These are phyloP conservation scores for Garcia nutans DNA, from an alignment of 345 rosid species.

Conservation along the genomic window DNA sequence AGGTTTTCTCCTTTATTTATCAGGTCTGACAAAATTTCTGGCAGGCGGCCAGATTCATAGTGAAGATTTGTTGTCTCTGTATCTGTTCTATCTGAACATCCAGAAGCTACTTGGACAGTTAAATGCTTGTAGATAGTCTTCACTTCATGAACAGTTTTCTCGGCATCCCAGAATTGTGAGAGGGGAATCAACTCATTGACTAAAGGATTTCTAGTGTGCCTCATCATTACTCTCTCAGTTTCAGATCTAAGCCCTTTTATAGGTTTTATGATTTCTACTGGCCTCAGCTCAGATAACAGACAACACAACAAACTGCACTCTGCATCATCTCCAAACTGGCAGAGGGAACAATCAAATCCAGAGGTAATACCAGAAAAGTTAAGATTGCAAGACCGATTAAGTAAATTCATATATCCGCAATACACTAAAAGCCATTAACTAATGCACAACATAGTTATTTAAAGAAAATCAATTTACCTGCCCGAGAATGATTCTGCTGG, in stretches of 20 bases:
- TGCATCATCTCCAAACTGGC: slow-evolving; percentile 76
- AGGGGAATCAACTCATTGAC: slow-evolving; percentile 77
- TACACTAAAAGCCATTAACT: neutral
- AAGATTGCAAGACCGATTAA: neutral
- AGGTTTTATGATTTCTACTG: slow-evolving; percentile 93
- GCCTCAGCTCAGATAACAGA: slow-evolving; percentile 80
- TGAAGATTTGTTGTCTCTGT: slow-evolving; percentile 26
- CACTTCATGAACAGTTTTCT: slow-evolving; percentile 67
- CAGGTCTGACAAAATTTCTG: slow-evolving; percentile 54
- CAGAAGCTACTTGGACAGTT: slow-evolving; percentile 40
- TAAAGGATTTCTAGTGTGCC: slow-evolving; percentile 86
- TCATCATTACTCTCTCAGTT: slow-evolving; percentile 67
- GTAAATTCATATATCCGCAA: neutral
- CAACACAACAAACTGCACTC: slow-evolving; percentile 78
- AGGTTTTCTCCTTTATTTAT: slow-evolving; percentile 49
- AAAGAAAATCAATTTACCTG: slow-evolving; percentile 49
- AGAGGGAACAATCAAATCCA: slow-evolving; percentile 14
- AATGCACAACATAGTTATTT: neutral
- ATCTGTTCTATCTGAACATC: slow-evolving; percentile 33
- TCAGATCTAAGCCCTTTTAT: slow-evolving; percentile 61
- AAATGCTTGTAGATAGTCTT: slow-evolving; percentile 46
- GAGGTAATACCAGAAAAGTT: neutral
- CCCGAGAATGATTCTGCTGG: slow-evolving; percentile 79
- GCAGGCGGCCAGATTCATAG: slow-evolving; percentile 44
- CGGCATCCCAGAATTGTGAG: slow-evolving; percentile 85